Evolutionary conservation across 495 filamentous ascomycete genomes (phyloP).

Genomic region (Extremus antarcticus): DNA sequence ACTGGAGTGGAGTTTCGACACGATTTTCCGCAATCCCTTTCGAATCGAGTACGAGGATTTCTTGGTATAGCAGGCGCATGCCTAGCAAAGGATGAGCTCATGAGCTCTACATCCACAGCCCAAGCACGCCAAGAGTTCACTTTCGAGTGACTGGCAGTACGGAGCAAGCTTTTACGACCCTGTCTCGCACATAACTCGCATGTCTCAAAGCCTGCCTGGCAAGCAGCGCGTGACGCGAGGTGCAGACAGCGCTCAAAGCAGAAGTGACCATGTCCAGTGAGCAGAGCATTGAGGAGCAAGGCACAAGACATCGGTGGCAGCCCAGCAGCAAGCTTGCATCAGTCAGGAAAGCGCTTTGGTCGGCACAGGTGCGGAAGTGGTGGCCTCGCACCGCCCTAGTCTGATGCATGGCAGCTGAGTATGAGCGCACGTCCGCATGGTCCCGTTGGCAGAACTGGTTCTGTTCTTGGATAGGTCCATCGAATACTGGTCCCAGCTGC

Average conservation of each 20-base stretch:
- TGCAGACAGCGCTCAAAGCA: slow-evolving; percentile 5
- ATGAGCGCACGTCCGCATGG: no score
- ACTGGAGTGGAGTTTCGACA: slow-evolving; percentile 35
- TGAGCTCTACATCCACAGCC: not conserved
- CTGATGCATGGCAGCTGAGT: no score
- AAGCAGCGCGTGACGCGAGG: slow-evolving; percentile 13
- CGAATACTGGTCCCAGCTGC: no score
- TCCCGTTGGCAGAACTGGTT: no score
- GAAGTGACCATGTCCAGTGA: slow-evolving; percentile 2
- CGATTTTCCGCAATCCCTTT: not conserved
- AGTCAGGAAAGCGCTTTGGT: not conserved
- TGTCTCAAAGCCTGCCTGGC: slow-evolving; percentile 18
- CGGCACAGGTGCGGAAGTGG: no score
- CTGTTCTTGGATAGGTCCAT: not conserved
- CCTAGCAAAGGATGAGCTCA: not conserved
- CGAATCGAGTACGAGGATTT: not conserved
- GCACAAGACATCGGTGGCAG: not conserved
- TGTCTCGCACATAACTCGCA: not conserved
- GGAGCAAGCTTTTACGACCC: not conserved
- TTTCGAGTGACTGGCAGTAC: not conserved
- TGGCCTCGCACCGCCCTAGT: not conserved
- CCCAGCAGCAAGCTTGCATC: not conserved
- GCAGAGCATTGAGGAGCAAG: slow-evolving; percentile 4
- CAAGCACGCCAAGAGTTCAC: not conserved
- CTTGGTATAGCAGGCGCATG: not conserved